A percentile compares a stretch with the other conserved stretches of the same genome.
phyloP scores from a whole-genome alignment of 768 basidiomycete genomes.

The Termitomyces sp. region DNA sequence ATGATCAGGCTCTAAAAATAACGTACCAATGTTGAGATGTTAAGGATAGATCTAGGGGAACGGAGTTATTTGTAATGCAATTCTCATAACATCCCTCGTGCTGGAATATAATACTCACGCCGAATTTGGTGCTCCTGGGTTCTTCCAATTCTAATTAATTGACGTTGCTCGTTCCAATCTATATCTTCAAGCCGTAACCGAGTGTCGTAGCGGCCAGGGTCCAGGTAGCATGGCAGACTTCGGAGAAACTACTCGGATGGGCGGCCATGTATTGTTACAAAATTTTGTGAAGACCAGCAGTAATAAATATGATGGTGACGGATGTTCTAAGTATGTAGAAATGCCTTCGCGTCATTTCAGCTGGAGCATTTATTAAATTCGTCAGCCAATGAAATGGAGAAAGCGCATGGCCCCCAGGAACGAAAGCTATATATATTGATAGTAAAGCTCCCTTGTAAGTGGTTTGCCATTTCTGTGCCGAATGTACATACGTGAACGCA shows the following conservation, averaged over 20 bases:
- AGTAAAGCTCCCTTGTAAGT: background rate
- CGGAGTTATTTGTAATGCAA: background rate
- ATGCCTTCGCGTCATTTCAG: background rate
- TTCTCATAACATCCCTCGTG: background rate
- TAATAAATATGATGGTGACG: background rate
- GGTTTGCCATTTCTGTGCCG: too few species aligned
- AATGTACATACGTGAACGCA: background rate
- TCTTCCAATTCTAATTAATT: background rate
- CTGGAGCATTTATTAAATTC: too few species aligned
- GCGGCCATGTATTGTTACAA: too few species aligned
- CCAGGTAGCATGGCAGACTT: background rate
- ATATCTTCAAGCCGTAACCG: background rate
- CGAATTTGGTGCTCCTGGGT: background rate
- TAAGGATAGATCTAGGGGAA: background rate
- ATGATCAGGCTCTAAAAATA: background rate
- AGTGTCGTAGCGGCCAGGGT: background rate
- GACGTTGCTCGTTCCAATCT: background rate
- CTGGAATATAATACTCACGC: background rate
- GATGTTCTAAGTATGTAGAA: background rate
- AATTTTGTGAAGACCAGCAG: background rate
- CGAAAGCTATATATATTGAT: background rate
- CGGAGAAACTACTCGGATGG: background rate
- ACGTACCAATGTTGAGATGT: background rate
- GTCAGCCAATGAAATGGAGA: too few species aligned
- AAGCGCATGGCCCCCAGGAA: background rate